phyloP scores from a whole-genome alignment of 176 grass and related monocot species.

The Paspalum notatum region DNA sequence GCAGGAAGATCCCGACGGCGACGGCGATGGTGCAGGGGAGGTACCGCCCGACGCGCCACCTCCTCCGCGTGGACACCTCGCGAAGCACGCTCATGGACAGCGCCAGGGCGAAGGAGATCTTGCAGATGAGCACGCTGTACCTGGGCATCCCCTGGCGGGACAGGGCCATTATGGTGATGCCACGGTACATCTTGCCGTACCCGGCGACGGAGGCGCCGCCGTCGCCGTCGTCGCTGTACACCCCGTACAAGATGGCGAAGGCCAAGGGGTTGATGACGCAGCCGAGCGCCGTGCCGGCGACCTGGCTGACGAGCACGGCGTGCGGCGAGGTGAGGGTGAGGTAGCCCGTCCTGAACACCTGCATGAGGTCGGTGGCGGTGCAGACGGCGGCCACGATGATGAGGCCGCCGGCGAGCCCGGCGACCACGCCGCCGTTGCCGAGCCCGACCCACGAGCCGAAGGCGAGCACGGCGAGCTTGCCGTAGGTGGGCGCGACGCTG shows the following conservation, averaged over 20 bases:
- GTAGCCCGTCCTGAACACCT: constrained; percentile 65
- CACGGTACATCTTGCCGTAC: constrained; percentile 55
- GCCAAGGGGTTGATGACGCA: constrained; percentile 53
- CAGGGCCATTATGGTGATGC: constrained; percentile 51
- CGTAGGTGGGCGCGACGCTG: constrained; percentile 47
- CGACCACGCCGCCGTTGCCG: constrained; percentile 51
- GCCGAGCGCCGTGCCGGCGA: constrained; percentile 54
- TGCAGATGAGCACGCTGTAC: constrained; percentile 42
- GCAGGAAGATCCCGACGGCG: constrained; percentile 54
- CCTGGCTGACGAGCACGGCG: constrained; percentile 59
- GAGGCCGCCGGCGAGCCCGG: constrained; percentile 47
- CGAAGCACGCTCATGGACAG: constrained; percentile 41
- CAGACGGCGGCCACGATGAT: constrained; percentile 46
- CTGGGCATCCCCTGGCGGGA: constrained; percentile 42
- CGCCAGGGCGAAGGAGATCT: constrained; percentile 36
- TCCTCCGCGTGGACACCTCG: constrained; percentile 25
- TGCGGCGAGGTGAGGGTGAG: constrained; percentile 68
- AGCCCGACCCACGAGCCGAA: constrained; percentile 56
- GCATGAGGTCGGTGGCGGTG: constrained; percentile 58
- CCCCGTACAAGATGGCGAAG: constrained; percentile 57
- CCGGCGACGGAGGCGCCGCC: constrained; percentile 26
- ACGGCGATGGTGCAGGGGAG: constrained; percentile 59
- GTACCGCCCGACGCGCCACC: constrained; percentile 47
- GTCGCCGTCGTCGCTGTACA: constrained; percentile 20
- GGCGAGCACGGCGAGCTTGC: constrained; percentile 53